These are phyloP conservation scores for Stereocaulon alpinum DNA, from an alignment of 495 filamentous ascomycete species.

Conservation along the genomic window DNA sequence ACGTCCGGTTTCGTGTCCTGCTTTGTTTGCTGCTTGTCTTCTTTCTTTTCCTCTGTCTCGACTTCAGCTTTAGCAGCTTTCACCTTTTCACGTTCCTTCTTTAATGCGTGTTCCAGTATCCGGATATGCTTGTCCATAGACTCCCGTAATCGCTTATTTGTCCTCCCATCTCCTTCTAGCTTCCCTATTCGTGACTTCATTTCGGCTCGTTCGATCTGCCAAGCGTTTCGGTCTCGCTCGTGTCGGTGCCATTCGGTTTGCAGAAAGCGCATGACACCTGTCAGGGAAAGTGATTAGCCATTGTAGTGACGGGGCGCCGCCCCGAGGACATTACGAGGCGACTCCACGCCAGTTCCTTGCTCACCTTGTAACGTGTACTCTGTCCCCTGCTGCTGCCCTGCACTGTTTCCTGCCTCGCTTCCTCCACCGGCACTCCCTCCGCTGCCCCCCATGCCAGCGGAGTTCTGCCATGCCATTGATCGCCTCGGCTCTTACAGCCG, in stretches of 20 bases:
- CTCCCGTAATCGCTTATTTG: conserved; percentile 76
- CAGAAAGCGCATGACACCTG: conserved; percentile 98
- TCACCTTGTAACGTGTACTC: conserved; percentile 96
- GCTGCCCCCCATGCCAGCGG: conserved; percentile 54
- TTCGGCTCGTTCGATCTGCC: conserved; percentile 97
- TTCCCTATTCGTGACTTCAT: conserved; percentile 98
- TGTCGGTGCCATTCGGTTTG: conserved; percentile 99
- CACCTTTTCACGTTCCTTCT: conserved; percentile 53
- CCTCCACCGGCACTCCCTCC: conserved; percentile 48
- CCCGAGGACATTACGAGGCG: background rate
- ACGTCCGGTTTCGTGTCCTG: conserved; percentile 35
- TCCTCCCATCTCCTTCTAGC: conserved; percentile 78
- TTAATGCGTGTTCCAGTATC: conserved; percentile 82
- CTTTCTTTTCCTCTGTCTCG: conserved; percentile 38
- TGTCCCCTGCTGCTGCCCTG: conserved; percentile 67
- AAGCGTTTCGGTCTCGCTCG: conserved; percentile 94
- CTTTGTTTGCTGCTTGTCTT: conserved; percentile 35
- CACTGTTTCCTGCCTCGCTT: conserved; percentile 42
- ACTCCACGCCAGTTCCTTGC: conserved; percentile 10
- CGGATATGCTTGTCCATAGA: conserved; percentile 79
- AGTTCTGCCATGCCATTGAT: conserved; percentile 53
- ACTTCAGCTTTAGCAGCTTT: conserved; percentile 28
- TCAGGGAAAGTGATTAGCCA: conserved; percentile 4
- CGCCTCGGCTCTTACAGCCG: conserved; percentile 8
- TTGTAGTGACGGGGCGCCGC: background rate